Percentiles rank a stretch among this genome's conserved stretches.
phyloP scores from a whole-genome alignment of 345 rosid species.

The Salix viminalis region DNA sequence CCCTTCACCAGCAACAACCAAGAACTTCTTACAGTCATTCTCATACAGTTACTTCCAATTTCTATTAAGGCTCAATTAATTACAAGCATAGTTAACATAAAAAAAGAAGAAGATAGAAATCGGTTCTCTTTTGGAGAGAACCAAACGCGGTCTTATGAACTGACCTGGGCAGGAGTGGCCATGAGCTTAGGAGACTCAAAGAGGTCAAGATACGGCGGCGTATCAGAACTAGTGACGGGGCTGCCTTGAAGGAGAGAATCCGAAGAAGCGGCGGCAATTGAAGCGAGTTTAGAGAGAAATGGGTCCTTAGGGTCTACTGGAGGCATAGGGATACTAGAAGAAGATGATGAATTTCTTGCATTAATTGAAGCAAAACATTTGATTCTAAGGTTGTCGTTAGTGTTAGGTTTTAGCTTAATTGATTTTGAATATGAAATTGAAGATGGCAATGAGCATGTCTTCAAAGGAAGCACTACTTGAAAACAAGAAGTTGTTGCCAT shows the following conservation, averaged over 20 bases:
- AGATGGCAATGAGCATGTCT: conserved; percentile 34
- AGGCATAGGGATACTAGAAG: conserved; percentile 62
- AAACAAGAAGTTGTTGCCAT: neutral
- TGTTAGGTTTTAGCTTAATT: conserved; percentile 20
- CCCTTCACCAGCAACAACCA: too few species aligned
- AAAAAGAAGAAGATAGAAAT: neutral
- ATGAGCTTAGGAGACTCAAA: conserved; percentile 70
- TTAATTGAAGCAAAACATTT: conserved; percentile 29
- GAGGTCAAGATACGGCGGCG: conserved; percentile 70
- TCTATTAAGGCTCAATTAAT: too few species aligned
- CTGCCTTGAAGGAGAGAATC: conserved; percentile 42
- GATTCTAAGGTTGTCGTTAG: conserved; percentile 18
- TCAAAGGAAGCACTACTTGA: conserved; percentile 24
- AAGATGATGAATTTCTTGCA: conserved; percentile 18
- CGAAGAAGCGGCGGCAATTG: conserved; percentile 56
- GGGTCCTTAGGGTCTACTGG: conserved; percentile 77
- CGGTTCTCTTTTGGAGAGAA: too few species aligned
- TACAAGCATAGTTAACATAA: neutral
- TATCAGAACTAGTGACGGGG: conserved; percentile 34
- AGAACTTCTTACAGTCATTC: too few species aligned
- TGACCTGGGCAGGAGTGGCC: conserved; percentile 78
- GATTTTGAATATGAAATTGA: conserved; percentile 24
- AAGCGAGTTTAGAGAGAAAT: conserved; percentile 57
- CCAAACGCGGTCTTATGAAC: neutral
- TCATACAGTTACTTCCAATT: too few species aligned